Evolutionary conservation across 208 protist genomes (phyloP).

Genomic region (Naegleria fowleri): DNA sequence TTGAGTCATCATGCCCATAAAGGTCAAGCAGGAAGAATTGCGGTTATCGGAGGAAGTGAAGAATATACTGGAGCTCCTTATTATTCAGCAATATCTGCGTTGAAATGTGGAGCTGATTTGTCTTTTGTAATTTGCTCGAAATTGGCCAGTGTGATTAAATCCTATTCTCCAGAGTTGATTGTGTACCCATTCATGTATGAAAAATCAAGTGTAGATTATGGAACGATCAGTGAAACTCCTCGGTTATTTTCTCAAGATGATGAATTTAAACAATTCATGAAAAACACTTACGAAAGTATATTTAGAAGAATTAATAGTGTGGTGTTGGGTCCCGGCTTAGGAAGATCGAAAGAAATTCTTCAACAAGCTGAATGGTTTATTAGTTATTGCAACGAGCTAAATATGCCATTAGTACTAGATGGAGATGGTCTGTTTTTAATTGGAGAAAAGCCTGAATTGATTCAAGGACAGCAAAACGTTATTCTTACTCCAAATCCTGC

Average conservation of each 20-base stretch:
- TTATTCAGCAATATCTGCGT: slow-evolving; percentile 39
- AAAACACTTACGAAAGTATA: background rate
- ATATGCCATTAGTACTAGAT: slow-evolving; percentile 37
- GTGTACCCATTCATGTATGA: slow-evolving; percentile 34
- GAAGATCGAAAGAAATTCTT: slow-evolving; percentile 24
- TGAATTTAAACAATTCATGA: background rate
- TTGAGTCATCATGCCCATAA: slow-evolving; percentile 36
- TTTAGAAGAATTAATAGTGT: slow-evolving; percentile 7
- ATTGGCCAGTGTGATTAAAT: slow-evolving; percentile 51
- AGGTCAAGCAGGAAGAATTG: slow-evolving; percentile 40
- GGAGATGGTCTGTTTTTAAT: slow-evolving; percentile 40
- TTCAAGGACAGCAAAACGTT: slow-evolving; percentile 21
- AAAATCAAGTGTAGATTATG: background rate
- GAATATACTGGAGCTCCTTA: slow-evolving; percentile 53
- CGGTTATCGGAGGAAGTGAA: slow-evolving; percentile 41
- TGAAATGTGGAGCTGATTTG: slow-evolving; percentile 37
- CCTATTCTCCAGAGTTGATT: slow-evolving; percentile 56
- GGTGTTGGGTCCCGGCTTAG: slow-evolving; percentile 41
- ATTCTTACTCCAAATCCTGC: slow-evolving; percentile 35
- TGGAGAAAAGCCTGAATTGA: slow-evolving; percentile 23
- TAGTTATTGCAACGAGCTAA: background rate
- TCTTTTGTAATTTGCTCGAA: slow-evolving; percentile 33
- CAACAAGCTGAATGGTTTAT: slow-evolving; percentile 3
- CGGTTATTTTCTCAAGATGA: background rate
- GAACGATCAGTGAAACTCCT: background rate